Conservation (phyloP, 345 rosid species). For the Litchi chinensis region DNA sequence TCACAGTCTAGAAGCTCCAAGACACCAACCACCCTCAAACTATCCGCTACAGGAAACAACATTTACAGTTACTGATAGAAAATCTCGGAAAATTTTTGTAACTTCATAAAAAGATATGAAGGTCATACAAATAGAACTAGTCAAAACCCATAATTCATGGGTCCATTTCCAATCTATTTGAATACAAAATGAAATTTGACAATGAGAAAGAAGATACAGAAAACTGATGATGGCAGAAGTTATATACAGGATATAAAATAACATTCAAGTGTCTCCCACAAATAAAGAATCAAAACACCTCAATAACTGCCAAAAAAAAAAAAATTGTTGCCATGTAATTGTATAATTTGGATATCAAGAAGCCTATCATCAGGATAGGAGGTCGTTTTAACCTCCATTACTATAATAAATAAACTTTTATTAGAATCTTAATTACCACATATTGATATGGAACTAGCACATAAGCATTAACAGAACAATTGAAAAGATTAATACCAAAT, state of each 20-base stretch:
- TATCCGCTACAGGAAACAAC: conserved; percentile 15
- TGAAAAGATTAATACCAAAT: too few species aligned
- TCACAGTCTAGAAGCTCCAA: conserved; percentile 14
- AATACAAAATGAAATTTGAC: too few species aligned
- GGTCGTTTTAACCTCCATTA: too few species aligned
- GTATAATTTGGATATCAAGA: too few species aligned
- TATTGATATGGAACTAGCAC: neutral
- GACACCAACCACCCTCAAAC: conserved; percentile 5
- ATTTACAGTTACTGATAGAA: neutral
- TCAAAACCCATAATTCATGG: neutral
- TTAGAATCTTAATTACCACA: too few species aligned
- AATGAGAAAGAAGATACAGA: neutral
- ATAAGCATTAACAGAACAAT: neutral
- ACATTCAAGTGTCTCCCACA: neutral
- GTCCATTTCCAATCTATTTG: neutral
- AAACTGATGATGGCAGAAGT: neutral
- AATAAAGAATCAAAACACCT: neutral
- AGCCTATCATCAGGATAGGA: too few species aligned
- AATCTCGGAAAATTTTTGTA: neutral
- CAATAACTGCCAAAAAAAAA: too few species aligned
- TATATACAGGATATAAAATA: neutral
- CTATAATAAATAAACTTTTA: too few species aligned
- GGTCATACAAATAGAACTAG: too few species aligned
- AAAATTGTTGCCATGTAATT: too few species aligned
- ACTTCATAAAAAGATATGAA: too few species aligned